A percentile compares a stretch with the other conserved stretches of the same genome.
These are phyloP conservation scores for Akanthomyces lecanii DNA, from an alignment of 2,329 filamentous ascomycete species.

Conservation along the genomic window DNA sequence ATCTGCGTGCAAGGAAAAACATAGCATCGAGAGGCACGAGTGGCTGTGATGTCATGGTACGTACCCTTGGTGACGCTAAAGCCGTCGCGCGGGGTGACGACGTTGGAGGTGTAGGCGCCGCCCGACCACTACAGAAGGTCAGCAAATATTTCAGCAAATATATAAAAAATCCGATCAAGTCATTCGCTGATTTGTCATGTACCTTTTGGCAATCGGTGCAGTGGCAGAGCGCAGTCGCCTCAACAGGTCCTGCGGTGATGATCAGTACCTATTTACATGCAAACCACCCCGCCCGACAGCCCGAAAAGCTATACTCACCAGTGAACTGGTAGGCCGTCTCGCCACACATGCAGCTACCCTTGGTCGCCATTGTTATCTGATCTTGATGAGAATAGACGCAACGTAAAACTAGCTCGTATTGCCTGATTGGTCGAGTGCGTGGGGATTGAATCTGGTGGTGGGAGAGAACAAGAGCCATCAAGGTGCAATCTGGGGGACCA, in stretches of 20 bases:
- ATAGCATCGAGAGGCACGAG: background rate
- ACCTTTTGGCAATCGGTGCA: conserved; percentile 53
- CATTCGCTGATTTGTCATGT: background rate
- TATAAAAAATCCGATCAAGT: background rate
- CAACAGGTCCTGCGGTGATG: conserved; percentile 34
- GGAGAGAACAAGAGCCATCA: conserved; percentile 3
- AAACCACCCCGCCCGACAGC: background rate
- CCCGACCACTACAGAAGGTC: conserved; percentile 40
- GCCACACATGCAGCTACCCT: conserved; percentile 36
- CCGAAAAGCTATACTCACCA: conserved; percentile 23
- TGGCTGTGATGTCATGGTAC: background rate
- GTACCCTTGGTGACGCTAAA: conserved; percentile 48
- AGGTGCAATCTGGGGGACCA: background rate
- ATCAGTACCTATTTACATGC: background rate
- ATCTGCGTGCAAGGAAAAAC: background rate
- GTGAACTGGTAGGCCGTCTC: conserved; percentile 32
- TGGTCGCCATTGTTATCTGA: conserved; percentile 19
- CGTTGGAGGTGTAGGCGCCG: conserved; percentile 52
- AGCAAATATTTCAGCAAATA: background rate
- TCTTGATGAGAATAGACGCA: background rate
- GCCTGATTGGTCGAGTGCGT: conserved; percentile 1
- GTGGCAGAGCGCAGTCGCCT: conserved; percentile 46
- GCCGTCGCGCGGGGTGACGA: conserved; percentile 41
- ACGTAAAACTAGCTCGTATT: background rate
- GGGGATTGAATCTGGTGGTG: background rate